Conservation (phyloP, 805 yeast species). For the Yarrowia bubula region DNA sequence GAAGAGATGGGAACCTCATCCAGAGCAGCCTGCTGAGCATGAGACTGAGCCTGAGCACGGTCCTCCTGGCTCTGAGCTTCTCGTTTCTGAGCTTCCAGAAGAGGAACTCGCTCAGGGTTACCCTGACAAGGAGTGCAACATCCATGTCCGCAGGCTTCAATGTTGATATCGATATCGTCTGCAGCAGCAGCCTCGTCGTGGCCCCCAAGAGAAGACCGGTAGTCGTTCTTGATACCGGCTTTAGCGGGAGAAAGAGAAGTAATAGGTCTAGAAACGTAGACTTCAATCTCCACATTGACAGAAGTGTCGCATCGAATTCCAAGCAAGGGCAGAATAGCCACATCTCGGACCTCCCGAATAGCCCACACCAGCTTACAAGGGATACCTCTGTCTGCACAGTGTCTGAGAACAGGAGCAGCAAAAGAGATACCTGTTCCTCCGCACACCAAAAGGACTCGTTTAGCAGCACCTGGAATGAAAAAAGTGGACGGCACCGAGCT, state of each 20-base stretch:
- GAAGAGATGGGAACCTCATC: not conserved
- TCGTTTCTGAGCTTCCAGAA: conserved; percentile 23
- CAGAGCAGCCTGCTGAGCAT: not conserved
- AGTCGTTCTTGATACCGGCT: not conserved
- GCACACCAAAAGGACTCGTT: conserved; percentile 31
- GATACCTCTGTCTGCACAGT: conserved; percentile 65
- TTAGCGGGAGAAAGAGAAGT: not conserved
- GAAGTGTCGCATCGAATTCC: conserved; percentile 40
- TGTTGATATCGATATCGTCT: conserved; percentile 15
- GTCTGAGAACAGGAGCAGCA: conserved; percentile 75
- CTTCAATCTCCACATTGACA: conserved; percentile 26
- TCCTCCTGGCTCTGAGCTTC: not conserved
- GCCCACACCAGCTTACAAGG: conserved; percentile 83
- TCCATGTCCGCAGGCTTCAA: conserved; percentile 24
- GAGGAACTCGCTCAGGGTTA: conserved; percentile 21
- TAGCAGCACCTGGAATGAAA: conserved; percentile 50
- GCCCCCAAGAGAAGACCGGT: conserved; percentile 17
- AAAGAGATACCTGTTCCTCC: conserved; percentile 81
- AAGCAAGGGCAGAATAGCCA: conserved; percentile 76
- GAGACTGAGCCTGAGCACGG: not conserved
- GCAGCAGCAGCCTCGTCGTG: conserved; percentile 22
- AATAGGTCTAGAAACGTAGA: conserved; percentile 17
- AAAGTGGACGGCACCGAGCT: conserved; percentile 40
- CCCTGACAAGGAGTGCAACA: conserved; percentile 24
- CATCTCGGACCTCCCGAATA: conserved; percentile 69